phyloP scores from a whole-genome alignment of 768 basidiomycete genomes.

The Russula ochroleuca region DNA sequence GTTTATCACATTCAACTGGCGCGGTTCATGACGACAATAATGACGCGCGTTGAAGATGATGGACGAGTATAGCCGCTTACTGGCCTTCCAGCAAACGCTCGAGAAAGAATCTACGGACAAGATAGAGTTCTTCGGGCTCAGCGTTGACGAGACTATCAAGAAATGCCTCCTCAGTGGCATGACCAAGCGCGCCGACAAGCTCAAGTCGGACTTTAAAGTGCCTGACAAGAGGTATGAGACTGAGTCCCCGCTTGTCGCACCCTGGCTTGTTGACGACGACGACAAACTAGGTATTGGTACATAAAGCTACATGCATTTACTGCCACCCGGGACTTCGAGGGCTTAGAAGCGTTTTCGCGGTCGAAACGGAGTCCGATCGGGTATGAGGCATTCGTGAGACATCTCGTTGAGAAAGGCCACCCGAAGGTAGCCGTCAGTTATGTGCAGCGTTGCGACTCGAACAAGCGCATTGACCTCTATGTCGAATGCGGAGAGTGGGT shows the following conservation, averaged over 20 bases:
- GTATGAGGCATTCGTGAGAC: constrained; percentile 84
- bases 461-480: constrained; percentile 79
- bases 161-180: constrained; percentile 73
- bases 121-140: constrained; percentile 74
- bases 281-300: constrained; percentile 77
- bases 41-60: constrained; percentile 60
- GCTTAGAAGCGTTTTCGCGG: constrained; percentile 78
- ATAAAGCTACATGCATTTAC: constrained; percentile 82
- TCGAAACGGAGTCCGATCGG: constrained; percentile 92
- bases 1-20: constrained; percentile 14
- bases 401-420: constrained; percentile 71
- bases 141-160: constrained; percentile 83
- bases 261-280: not conserved
- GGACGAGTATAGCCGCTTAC: constrained; percentile 77
- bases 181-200: constrained; percentile 83
- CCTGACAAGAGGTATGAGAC: constrained; percentile 80
- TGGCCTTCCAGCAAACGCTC: constrained; percentile 77
- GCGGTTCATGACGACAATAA: not conserved
- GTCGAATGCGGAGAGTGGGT: constrained; percentile 90
- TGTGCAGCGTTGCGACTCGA: constrained; percentile 80
- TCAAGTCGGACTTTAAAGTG: constrained; percentile 88
- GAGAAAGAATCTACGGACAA: constrained; percentile 82
- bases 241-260: not conserved
- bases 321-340: constrained; percentile 77
- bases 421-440: constrained; percentile 71